Evolutionary conservation across 306 rosid species (phyloP), one percentile per base, ranked within the genome.

Genomic region (Adenanthera pavonina): DNA sequence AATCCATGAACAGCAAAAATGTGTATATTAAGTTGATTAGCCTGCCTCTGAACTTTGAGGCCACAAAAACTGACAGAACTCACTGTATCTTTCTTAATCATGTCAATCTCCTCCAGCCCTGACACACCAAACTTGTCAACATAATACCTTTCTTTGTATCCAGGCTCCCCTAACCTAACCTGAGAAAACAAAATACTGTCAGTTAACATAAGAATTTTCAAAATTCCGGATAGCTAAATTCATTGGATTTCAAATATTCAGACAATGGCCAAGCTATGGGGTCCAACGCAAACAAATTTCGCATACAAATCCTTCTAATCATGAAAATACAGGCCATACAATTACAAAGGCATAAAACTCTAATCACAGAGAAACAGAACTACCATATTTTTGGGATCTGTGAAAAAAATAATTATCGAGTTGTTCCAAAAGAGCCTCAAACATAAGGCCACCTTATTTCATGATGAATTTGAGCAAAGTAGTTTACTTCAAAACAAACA

Each of bases 161-260:
- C 99, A 56, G 98, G 93, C 88, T 93, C 97, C 85, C 97, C 98
- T 77, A 95, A 88, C 87, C 89, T 95, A 77, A 95, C 91, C 99
- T 95, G 90, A 78, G 61, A 79, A 80, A 67, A 79, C 65, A 59
- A 66, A 40, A 84, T 48, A 66, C 40, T 71, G 65, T 12, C 9
- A 35, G 71, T 80, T 8, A 20, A 41, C 9, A 43, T 11, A 70
- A 49, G 33, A 75, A 48, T 4, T 16, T 41, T 35, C 54, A 68
- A 67, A 87, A 49, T 59, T 66, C 53, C 46, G 59, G 64, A 46
- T 51, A 60, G 69, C 33, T 71, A 30, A 56, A 47, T 11, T 64
- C 35, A 60, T 74, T 54, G 34, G 67, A 80, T 64, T 80, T 71
- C 54, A 61, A 40, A 68, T 16, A 19, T 40, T 38, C 64, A 25